These are phyloP conservation scores for Neofusicoccum sp. DNA, from an alignment of 2,329 filamentous ascomycete species.

Conservation along the genomic window DNA sequence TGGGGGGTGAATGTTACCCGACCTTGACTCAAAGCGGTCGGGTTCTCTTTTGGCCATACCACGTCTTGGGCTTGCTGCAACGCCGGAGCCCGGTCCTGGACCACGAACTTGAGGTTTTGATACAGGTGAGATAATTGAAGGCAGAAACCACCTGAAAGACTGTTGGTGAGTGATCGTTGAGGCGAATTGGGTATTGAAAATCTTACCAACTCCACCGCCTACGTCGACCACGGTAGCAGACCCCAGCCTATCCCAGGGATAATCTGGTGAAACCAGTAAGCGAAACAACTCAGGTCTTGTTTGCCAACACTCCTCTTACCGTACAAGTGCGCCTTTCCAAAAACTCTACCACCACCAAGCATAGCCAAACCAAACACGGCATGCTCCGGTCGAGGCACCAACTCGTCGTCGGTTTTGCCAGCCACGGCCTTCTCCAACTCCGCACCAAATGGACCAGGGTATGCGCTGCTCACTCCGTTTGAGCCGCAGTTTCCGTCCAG, in stretches of 20 bases:
- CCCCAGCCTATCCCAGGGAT: conserved; percentile 27
- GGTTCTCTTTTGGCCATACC: conserved; percentile 34
- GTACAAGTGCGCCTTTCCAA: conserved; percentile 28
- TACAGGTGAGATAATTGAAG: conserved; percentile 35
- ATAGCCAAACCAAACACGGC: conserved; percentile 29
- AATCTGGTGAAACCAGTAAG: conserved; percentile 22
- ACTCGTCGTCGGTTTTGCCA: conserved; percentile 14
- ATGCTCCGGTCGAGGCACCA: conserved; percentile 26
- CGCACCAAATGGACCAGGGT: conserved; percentile 29
- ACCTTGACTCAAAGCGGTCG: conserved; percentile 16
- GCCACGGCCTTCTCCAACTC: conserved; percentile 17
- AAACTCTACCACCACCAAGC: conserved; percentile 30
- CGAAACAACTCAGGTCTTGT: neutral
- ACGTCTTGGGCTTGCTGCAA: conserved; percentile 26
- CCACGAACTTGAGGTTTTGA: conserved; percentile 34
- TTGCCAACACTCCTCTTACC: conserved; percentile 19
- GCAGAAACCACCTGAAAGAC: conserved; percentile 24
- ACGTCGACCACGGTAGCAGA: conserved; percentile 29
- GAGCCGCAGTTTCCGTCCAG: conserved; percentile 11
- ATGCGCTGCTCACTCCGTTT: neutral
- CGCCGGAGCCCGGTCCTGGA: conserved; percentile 36
- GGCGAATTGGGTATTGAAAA: neutral
- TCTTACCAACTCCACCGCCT: conserved; percentile 31
- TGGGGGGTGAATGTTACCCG: conserved; percentile 46
- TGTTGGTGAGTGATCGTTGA: neutral